Evolutionary conservation across 495 filamentous ascomycete species (phyloP), one percentile per base, ranked within the genome.

Genomic region (Sordaria brevicollis): DNA sequence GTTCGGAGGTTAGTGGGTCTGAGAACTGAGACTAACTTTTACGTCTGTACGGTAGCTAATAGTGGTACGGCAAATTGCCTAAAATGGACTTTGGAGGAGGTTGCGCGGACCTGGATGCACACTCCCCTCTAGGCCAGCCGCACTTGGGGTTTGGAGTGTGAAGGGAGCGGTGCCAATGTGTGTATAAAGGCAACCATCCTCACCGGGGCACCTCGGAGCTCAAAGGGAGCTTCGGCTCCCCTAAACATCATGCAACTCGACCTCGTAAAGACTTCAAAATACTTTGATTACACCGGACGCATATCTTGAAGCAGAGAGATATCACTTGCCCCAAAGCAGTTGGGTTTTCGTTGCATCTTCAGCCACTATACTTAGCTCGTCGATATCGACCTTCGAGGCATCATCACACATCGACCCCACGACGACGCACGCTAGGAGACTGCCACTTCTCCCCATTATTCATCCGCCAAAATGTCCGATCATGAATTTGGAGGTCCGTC

Each of bases 401-500:
- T 29, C 49, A 31, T 29, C 11, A 57, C 25, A 15, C 49, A 57
- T 25, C 35, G 11, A 25, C 5, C 49, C 49, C 25, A 62, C 49
- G 25, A 62, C 49, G 49, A 62, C 49, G 25, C 25, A 62, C 49
- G 25, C n/a, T 62, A 62, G 25, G 49, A 62, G 49, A 62, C 49
- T 29, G 10, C 33, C 25, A 35, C 34, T 65, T 29, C 62, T 67
- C 68, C 36, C 38, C 39, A 41, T 37, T 35, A 54, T 21, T 29
- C 21, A 71, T 67, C 66, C 65, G 71, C 29, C 80, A 83, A 19
- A 73, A 97, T 97, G 93, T 97, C 93, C 68, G 93, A 97, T 78
- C 89, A 93, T 73, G 93, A 97, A 76, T 93, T 96, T 75, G 88
- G 84, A 76, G 87, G 91, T 92, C 80, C 79, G 89, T 86, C 6